Base-by-base conservation (phyloP, 2,329 filamentous ascomycete genomes). In the Colletotrichum cereale region DNA sequence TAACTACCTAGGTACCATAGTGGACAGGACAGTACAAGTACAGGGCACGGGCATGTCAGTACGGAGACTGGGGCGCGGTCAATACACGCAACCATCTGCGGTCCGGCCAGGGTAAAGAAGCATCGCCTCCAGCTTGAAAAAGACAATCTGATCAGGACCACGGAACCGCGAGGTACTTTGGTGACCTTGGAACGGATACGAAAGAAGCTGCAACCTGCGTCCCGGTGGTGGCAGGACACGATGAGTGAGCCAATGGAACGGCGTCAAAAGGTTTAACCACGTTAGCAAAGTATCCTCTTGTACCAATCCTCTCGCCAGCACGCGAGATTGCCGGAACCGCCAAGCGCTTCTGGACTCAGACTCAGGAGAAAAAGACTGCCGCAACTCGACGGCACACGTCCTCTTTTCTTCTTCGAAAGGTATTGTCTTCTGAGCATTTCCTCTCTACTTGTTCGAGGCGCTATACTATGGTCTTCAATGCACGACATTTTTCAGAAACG, bases 311-410 rank as follows among this genome's bases (percentile, higher is more conserved):
- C 36, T 47, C 53, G 44, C 47, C 31, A 38, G 65, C 66, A 63
- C 50, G 68, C 68, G 68, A 71, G 68, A 71, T 71, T 71, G 65
- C 58, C 52, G 47, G 53, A 71, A 38, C 47, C 56, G 68, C 69
- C 65, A 72, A 72, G 65, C 60, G 60, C 69, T 64, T 72, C 65
- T 72, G 65, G 69, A 69, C 65, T 72, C 69, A 69, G 69, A 69
- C 65, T 72, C 69, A 69, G 66, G 69, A 68, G 68, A 44, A 44
- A 44, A 44, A 69, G 38, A 64, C 69, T 53, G 53, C 69, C 38
- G 66, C 52, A 72, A 44, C 69, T 53, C 64, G 16, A 47, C 24
- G 68, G 64, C 44, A 67, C 68, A 18, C 55, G 61, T 44, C 36
- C 26, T 52, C 21, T 29, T 53, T 36, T 48, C 16, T 55, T 40